Evolutionary conservation across 176 grass and related monocot species (phyloP).

Genomic region (Eleusine indica): DNA sequence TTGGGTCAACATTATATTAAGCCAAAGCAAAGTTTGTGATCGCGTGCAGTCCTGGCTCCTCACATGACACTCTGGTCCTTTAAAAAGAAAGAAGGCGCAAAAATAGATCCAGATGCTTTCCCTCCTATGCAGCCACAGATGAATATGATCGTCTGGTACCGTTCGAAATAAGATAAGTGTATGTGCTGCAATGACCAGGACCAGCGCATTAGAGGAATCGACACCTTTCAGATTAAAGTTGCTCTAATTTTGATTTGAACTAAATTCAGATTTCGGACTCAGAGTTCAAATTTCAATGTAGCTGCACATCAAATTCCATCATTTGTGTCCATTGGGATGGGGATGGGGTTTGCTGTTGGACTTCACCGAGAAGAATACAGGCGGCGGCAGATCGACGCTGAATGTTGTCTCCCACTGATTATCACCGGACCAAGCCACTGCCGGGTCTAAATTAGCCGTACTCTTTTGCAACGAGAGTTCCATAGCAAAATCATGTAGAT

Average conservation of each 20-base stretch:
- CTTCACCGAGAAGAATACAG: neutral
- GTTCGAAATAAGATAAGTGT: slow-evolving; percentile 15
- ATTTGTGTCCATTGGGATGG: too few relatives aligned
- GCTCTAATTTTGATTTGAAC: neutral
- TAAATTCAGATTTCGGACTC: neutral
- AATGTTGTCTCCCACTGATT: neutral
- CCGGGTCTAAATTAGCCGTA: neutral
- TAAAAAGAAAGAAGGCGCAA: slow-evolving; percentile 16
- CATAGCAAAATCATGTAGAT: neutral
- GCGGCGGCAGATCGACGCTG: neutral
- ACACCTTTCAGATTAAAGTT: slow-evolving; percentile 11
- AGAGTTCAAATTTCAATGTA: too few relatives aligned
- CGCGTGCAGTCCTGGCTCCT: slow-evolving; percentile 48
- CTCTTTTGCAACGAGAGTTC: neutral
- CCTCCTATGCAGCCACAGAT: slow-evolving; percentile 32
- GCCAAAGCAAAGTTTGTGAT: slow-evolving; percentile 11
- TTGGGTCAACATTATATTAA: slow-evolving; percentile 46
- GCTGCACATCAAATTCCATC: neutral
- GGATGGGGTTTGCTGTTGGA: too few relatives aligned
- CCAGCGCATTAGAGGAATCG: slow-evolving; percentile 3
- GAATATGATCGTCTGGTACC: slow-evolving; percentile 18
- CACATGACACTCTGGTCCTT: slow-evolving; percentile 49
- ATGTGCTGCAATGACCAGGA: neutral
- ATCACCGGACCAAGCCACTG: neutral
- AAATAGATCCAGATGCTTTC: slow-evolving; percentile 58